phyloP scores from a whole-genome alignment of 495 filamentous ascomycete species.

The Thermochaetoides thermophila region DNA sequence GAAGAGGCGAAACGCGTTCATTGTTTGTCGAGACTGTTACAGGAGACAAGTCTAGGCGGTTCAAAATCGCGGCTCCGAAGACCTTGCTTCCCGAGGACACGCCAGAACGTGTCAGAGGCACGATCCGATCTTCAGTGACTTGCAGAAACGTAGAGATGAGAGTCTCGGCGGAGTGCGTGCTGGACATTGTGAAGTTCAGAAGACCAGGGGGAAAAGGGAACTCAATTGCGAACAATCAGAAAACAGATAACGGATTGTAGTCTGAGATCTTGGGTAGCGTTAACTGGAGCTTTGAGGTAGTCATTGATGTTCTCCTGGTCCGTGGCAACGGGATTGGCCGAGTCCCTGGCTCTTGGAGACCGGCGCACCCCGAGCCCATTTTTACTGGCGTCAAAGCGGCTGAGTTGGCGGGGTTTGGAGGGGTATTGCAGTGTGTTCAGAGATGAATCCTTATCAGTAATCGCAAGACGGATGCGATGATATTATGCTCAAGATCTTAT shows the following conservation, averaged over 20 bases:
- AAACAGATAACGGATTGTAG: too few relatives aligned
- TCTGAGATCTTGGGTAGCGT: too few relatives aligned
- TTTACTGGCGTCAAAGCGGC: neutral
- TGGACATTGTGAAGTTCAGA: slow-evolving; percentile 7
- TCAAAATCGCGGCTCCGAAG: slow-evolving; percentile 27
- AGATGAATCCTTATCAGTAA: too few relatives aligned
- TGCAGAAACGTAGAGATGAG: slow-evolving; percentile 20
- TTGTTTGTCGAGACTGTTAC: slow-evolving; percentile 25
- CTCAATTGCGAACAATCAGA: too few relatives aligned
- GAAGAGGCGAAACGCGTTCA: slow-evolving; percentile 22
- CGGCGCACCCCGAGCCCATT: too few relatives aligned
- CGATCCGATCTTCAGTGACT: slow-evolving; percentile 17
- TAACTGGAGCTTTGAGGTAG: too few relatives aligned
- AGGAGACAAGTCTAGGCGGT: slow-evolving; percentile 12
- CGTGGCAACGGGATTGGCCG: too few relatives aligned
- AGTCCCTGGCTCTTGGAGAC: too few relatives aligned
- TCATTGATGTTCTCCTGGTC: too few relatives aligned
- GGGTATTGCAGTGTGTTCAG: neutral
- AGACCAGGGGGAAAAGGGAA: neutral
- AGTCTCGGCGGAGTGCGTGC: slow-evolving; percentile 9
- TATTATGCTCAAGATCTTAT: too few relatives aligned
- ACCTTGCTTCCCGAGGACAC: slow-evolving; percentile 26
- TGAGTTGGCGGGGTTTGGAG: neutral
- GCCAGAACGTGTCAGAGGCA: slow-evolving; percentile 21
- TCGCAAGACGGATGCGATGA: too few relatives aligned